Base-by-base conservation (phyloP, 2,329 filamentous ascomycete genomes). In the Aspergillus calidoustus region DNA sequence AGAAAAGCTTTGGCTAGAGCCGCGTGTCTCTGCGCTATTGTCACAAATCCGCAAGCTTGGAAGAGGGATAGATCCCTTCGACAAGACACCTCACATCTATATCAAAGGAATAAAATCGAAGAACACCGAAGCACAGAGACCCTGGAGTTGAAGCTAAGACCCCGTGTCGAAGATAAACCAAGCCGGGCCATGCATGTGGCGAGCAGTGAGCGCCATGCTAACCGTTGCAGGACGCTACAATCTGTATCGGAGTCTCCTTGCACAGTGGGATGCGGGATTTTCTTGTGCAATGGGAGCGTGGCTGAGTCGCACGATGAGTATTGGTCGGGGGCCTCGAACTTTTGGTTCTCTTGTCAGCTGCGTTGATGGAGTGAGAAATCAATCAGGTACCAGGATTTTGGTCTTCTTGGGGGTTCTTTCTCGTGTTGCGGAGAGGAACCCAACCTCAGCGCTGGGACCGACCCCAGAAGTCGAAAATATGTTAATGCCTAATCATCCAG, bases 401-500 rank as follows among this genome's bases (percentile, higher is more conserved):
- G 28, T 38, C 34, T 48, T 48, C 23, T 48, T 5, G 34, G 13
- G 13, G 34, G 5, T 13, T 19, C 9, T 17, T 34, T 49, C 19
- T 49, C 43, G 44, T 25, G 22, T 38, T 47, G 46, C 25, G 30
- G 11, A 15, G 34, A 38, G 34, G 6, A 41, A 41, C 4, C 11
- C 34, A 41, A 41, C 4, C 4, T 11, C 34, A 41, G 15, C 13
- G 11, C 34, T 41, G 34, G 34, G 15, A 13, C 34, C 9, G 15
- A 13, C 34, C 9, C 15, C 34, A 15, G 13, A 11, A 15, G 15
- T 15, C 34, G 34, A 41, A 15, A 22, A 15, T 38, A 48, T 25
- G 54, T 38, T 28, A 46, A 48, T 56, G 54, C 54, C 54, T 56
- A 46, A 38, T 9, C 30, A 17, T 19, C 43, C 30, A 34, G 28